Percentiles rank a stretch among this genome's conserved stretches.
Conservation (phyloP, 1,284 basidiomycete genomes). For the Leccinum fuscescens region DNA sequence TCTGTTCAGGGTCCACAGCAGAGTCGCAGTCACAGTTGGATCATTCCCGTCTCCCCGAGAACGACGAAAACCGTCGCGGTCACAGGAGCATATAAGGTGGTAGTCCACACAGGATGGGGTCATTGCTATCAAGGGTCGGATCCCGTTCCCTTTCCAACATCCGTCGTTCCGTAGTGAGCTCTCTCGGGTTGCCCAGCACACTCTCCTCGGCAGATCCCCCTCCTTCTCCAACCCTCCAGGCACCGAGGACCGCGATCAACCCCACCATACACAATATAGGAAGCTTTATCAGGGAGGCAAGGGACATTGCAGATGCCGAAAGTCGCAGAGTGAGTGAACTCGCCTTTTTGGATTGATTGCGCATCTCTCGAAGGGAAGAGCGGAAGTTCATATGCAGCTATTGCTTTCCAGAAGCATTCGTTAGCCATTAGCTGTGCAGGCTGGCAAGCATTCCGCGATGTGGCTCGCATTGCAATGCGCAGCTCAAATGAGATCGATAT, state of each 20-base stretch:
- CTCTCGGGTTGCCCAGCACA: conserved; percentile 18
- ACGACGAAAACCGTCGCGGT: conserved; percentile 16
- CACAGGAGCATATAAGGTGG: conserved; percentile 20
- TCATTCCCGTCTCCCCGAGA: conserved; percentile 13
- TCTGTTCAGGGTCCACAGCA: conserved; percentile 10
- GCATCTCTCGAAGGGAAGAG: not conserved
- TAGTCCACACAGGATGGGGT: conserved; percentile 12
- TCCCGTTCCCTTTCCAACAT: conserved; percentile 38
- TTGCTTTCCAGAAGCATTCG: no score
- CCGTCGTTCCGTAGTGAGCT: conserved; percentile 39
- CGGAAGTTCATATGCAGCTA: no score
- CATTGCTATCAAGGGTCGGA: conserved; percentile 23
- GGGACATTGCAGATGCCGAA: conserved; percentile 62
- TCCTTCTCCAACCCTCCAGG: conserved; percentile 1
- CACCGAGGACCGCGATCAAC: conserved; percentile 43
- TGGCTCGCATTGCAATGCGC: no score
- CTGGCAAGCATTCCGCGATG: not conserved
- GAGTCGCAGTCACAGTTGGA: conserved; percentile 21
- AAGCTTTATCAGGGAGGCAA: conserved; percentile 51
- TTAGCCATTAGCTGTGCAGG: no score
- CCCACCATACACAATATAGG: conserved; percentile 58
- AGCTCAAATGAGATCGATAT: no score
- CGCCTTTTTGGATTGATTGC: conserved; percentile 59
- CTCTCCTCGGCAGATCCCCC: conserved; percentile 10
- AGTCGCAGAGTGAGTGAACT: conserved; percentile 51